Percentiles rank a stretch among this genome's conserved stretches.
These are phyloP conservation scores for Plasmodium malariae DNA, from an alignment of 169 alveolate species.

Conservation along the genomic window DNA sequence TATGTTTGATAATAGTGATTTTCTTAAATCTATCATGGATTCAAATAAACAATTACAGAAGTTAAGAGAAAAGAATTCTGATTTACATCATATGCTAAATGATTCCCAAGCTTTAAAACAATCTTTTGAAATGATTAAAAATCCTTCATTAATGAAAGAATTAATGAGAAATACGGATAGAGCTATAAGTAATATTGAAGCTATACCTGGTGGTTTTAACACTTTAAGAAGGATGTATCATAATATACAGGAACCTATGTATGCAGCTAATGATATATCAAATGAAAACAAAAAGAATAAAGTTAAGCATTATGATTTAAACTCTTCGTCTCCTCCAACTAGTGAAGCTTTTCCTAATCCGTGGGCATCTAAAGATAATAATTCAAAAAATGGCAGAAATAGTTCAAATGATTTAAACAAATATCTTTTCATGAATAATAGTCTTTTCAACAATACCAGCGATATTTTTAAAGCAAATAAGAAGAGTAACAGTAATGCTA, in stretches of 20 bases:
- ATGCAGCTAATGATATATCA: constrained; percentile 38
- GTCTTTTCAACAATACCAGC: constrained; percentile 5
- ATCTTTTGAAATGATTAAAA: constrained; percentile 83
- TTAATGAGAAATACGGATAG: constrained; percentile 86
- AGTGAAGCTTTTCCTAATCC: constrained; percentile 77
- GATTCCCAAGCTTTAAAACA: constrained; percentile 84
- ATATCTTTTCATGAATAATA: constrained; percentile 19
- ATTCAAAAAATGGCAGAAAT: constrained; percentile 17
- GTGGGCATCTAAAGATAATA: constrained; percentile 62
- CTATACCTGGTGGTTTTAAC: constrained; percentile 88
- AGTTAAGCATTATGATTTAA: constrained; percentile 61
- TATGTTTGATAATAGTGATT: constrained; percentile 73
- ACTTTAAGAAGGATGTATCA: constrained; percentile 86
- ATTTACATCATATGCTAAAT: constrained; percentile 80
- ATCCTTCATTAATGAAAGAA: constrained; percentile 87
- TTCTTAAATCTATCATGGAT: constrained; percentile 72
- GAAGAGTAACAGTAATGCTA: not conserved
- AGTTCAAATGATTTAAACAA: constrained; percentile 14
- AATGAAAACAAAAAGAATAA: constrained; percentile 48
- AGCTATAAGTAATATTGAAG: constrained; percentile 87
- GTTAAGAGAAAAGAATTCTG: constrained; percentile 75
- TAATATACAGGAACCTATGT: constrained; percentile 85
- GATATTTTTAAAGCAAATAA: constrained; percentile 12
- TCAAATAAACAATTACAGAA: constrained; percentile 70
- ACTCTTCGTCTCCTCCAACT: constrained; percentile 74